Base-by-base conservation (phyloP, 768 basidiomycete genomes). In the Lentinula aciculospora region DNA sequence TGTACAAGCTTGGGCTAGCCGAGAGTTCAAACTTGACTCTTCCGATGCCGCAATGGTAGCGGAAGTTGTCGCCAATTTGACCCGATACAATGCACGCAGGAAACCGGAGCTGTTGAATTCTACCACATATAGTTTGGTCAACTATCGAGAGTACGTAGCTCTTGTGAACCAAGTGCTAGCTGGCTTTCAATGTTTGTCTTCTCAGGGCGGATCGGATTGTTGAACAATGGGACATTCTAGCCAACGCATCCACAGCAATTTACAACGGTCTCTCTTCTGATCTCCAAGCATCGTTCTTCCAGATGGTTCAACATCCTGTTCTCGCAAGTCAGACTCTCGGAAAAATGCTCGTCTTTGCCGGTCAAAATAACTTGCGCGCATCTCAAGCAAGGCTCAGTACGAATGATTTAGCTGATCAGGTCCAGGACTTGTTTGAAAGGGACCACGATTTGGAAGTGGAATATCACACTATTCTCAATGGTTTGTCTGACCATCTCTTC, bases 221-320 rank as follows among this genome's bases (percentile, higher is more conserved):
- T 36, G 71, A 69, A 8, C 74, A 70, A 17, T 87, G 85, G 83
- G 69, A 77, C 10, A 69, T 63, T 3, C 69, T 85, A 21, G 73
- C 74, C 48, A 67, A 70, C 3, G 71, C 78, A 7, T 83, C 86
- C 1, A 81, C 80, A 0, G 67, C 72, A 4, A 72, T 89, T 5
- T 86, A 83, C 67, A 74, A 83, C 63, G 69, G 69, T n/a, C 71
- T 89, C 4, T 67, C 80, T 0, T 58, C 70, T 17, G 72, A 63
- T 1, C 75, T 69, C 57, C 72, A 85, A 62, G 74, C 84, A 1
- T 80, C 87, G 0, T 90, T 82, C 73, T 89, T 82, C 79, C 78
- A 91, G 66, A 75, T 85, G n/a, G 79, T 91, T 1, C 83, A 85
- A 29, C 84, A 87, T 62, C 81, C 85, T 3, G 77, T 85, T 19